phyloP scores from a whole-genome alignment of 1,139 yeast genomes.

The Saccharomycopsis phalli region DNA sequence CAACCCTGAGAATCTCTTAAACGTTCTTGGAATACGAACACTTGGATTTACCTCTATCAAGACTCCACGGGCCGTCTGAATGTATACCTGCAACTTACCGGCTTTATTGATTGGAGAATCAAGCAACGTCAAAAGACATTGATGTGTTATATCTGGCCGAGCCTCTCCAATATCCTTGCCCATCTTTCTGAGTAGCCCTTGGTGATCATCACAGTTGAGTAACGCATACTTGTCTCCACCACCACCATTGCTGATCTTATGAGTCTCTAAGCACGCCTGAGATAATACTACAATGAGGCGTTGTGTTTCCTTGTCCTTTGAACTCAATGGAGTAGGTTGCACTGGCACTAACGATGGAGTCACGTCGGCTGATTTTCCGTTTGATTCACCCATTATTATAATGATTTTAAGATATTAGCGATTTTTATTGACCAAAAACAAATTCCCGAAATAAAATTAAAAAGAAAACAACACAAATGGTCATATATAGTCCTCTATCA shows the following conservation, averaged over 20 bases:
- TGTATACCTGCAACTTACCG: conserved; percentile 90
- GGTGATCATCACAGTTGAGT: conserved; percentile 96
- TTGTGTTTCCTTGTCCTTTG: conserved; percentile 75
- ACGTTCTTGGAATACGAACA: conserved; percentile 95
- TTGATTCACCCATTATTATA: too few relatives aligned
- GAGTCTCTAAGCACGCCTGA: conserved; percentile 93
- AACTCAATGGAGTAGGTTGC: conserved; percentile 71
- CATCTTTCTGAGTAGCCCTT: conserved; percentile 89
- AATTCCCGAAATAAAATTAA: conserved; percentile 19
- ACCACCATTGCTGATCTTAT: conserved; percentile 67
- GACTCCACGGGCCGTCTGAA: conserved; percentile 92
- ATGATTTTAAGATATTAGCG: too few relatives aligned
- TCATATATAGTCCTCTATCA: too few relatives aligned
- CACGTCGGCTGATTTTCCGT: too few relatives aligned
- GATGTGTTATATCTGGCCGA: conserved; percentile 96
- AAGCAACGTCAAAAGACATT: conserved; percentile 81
- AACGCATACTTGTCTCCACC: conserved; percentile 91
- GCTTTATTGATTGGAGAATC: conserved; percentile 98
- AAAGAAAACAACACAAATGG: conserved; percentile 14
- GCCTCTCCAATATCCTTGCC: conserved; percentile 97
- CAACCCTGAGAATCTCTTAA: conserved; percentile 92
- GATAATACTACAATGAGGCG: conserved; percentile 87
- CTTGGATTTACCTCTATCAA: conserved; percentile 92
- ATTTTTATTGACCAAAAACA: conserved; percentile 19
- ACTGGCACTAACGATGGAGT: conserved; percentile 65